Conservation (phyloP, 164 flowering plant species). For the Berberis thunbergii region DNA sequence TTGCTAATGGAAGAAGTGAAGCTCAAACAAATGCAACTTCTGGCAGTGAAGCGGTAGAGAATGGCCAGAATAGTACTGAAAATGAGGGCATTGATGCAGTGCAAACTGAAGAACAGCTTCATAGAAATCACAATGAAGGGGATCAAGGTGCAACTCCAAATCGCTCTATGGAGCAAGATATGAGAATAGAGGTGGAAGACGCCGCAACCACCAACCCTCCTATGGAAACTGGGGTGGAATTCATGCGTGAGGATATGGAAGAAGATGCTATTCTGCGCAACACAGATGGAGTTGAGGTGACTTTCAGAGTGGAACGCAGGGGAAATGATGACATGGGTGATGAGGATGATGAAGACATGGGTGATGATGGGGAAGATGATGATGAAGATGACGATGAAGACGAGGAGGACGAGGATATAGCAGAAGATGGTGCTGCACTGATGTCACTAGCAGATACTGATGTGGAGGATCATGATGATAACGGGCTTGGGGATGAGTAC, state of each 20-base stretch:
- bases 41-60: constrained; percentile 23
- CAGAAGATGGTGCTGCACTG: constrained; percentile 76
- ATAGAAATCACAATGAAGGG: constrained; percentile 33
- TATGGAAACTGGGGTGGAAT: constrained; percentile 51
- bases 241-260: constrained; percentile 67
- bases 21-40: constrained; percentile 28
- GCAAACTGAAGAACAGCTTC: constrained; percentile 27
- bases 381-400: constrained; percentile 74
- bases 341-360: constrained; percentile 79
- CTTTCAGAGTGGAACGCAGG: constrained; percentile 62
- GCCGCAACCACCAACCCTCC: constrained; percentile 26
- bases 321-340: constrained; percentile 77
- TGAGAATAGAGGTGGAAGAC: constrained; percentile 53
- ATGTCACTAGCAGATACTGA: constrained; percentile 94
- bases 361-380: constrained; percentile 51
- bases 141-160: constrained; percentile 25
- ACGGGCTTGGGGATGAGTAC: constrained; percentile 81
- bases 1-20: constrained; percentile 43
- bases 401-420: constrained; percentile 83
- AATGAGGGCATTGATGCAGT: constrained; percentile 24
- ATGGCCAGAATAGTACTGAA: constrained; percentile 30
- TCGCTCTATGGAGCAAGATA: constrained; percentile 42
- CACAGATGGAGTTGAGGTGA: constrained; percentile 55
- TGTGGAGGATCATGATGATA: constrained; percentile 87
- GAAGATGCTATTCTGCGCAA: constrained; percentile 33